A percentile compares a stretch with the other conserved stretches of the same genome.
Conservation (phyloP, 805 yeast species). For the Kodamaea fukazawae region DNA sequence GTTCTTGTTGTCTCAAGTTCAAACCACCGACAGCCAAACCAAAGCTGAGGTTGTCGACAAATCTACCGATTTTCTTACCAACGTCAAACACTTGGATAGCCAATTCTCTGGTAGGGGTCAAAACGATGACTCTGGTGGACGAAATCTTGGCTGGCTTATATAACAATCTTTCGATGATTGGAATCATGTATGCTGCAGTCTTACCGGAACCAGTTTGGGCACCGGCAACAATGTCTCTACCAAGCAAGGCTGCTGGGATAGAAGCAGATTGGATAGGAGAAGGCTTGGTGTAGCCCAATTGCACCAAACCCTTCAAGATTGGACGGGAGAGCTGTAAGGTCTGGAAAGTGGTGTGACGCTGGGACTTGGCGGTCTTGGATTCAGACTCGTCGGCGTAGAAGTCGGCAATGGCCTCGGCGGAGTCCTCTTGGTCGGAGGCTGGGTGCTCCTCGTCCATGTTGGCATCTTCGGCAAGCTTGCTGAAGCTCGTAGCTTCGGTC, state of each 20-base stretch:
- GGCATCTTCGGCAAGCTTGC: conserved; percentile 13
- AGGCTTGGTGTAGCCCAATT: conserved; percentile 81
- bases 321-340: conserved; percentile 86
- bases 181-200: conserved; percentile 97
- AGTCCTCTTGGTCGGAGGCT: conserved; percentile 41
- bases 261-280: conserved; percentile 93
- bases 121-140: conserved; percentile 83
- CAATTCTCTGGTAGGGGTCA: conserved; percentile 96
- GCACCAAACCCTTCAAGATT: conserved; percentile 74
- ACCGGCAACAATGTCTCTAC: conserved; percentile 97
- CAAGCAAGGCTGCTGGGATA: conserved; percentile 88
- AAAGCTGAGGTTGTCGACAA: conserved; percentile 70
- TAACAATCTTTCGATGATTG: conserved; percentile 86
- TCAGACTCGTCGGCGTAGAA: conserved; percentile 68
- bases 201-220: conserved; percentile 99
- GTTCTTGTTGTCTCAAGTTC: conserved; percentile 93
- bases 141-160: conserved; percentile 85
- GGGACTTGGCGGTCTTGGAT: conserved; percentile 41
- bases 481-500: conserved; percentile 13
- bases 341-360: conserved; percentile 64
- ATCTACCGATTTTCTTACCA: conserved; percentile 79
- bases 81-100: conserved; percentile 96
- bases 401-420: conserved; percentile 78
- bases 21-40: conserved; percentile 98
- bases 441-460: conserved; percentile 18